These are phyloP conservation scores for Meredithiella fracta DNA, from an alignment of 2,329 filamentous ascomycete genomes.

Conservation along the genomic window DNA sequence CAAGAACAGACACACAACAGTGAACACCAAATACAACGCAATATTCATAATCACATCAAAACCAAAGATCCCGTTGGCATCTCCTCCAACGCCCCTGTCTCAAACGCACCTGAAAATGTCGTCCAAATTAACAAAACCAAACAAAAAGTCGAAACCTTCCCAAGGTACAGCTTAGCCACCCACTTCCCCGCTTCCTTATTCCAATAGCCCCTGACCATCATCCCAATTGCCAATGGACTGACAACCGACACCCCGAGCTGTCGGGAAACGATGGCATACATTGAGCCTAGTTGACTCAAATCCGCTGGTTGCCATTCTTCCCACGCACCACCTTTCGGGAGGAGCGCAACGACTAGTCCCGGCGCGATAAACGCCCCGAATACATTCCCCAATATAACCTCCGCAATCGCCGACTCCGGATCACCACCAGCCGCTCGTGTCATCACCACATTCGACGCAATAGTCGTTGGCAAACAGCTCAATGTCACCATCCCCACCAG, in stretches of 20 bases:
- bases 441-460: slow-evolving; percentile 60
- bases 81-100: slow-evolving; percentile 41
- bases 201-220: slow-evolving; percentile 36
- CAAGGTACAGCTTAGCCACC: slow-evolving; percentile 36
- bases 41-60: slow-evolving; percentile 51
- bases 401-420: slow-evolving; percentile 46
- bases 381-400: slow-evolving; percentile 55
- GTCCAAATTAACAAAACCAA: slow-evolving; percentile 40
- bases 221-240: slow-evolving; percentile 45
- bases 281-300: slow-evolving; percentile 35
- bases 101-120: slow-evolving; percentile 49
- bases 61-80: slow-evolving; percentile 44
- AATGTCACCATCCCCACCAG: slow-evolving; percentile 51
- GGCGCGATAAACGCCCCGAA: slow-evolving; percentile 52
- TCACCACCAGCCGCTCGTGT: slow-evolving; percentile 53
- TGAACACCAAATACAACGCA: slow-evolving; percentile 45
- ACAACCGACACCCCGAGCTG: slow-evolving; percentile 53
- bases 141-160: slow-evolving; percentile 32
- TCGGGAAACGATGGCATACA: slow-evolving; percentile 51
- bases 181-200: slow-evolving; percentile 35
- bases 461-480: slow-evolving; percentile 55
- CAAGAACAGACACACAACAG: slow-evolving; percentile 40
- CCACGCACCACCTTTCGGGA: slow-evolving; percentile 36
- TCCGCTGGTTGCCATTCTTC: slow-evolving; percentile 37
- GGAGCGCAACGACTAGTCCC: slow-evolving; percentile 44